phyloP scores from a whole-genome alignment of 2,329 filamentous ascomycete species.

The Leptographium radiaticola region DNA sequence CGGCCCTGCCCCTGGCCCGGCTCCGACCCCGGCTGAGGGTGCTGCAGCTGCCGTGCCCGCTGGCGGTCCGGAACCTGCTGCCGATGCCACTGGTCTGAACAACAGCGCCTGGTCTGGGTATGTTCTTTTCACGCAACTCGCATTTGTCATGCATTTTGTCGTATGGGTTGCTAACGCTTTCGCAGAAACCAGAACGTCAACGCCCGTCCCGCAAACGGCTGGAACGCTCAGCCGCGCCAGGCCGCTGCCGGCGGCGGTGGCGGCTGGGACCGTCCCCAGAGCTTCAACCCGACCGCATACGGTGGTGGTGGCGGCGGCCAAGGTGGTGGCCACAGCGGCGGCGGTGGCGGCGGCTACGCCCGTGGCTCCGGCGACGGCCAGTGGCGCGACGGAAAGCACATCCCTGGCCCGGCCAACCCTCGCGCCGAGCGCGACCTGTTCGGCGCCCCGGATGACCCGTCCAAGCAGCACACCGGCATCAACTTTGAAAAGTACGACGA shows the following conservation, averaged over 20 bases:
- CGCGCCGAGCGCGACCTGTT: slow-evolving; percentile 94
- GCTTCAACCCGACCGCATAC: slow-evolving; percentile 52
- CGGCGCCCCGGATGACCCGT: slow-evolving; percentile 77
- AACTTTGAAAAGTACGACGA: slow-evolving; percentile 99
- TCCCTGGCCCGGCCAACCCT: slow-evolving; percentile 76
- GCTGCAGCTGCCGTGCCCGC: slow-evolving; percentile 2
- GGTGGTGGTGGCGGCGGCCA: slow-evolving; percentile 32
- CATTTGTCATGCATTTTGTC: slow-evolving; percentile 7
- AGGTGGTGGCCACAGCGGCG: slow-evolving; percentile 19
- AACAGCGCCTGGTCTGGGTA: slow-evolving; percentile 53
- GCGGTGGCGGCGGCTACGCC: slow-evolving; percentile 40
- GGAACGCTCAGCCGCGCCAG: slow-evolving; percentile 12
- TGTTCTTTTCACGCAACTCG: slow-evolving; percentile 18
- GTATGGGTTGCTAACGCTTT: not conserved
- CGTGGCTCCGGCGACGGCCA: slow-evolving; percentile 87
- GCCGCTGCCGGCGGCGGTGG: slow-evolving; percentile 4
- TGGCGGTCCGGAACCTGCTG: slow-evolving; percentile 4
- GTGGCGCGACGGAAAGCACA: slow-evolving; percentile 95
- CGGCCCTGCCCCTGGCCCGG: slow-evolving; percentile 12
- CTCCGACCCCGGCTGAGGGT: slow-evolving; percentile 11
- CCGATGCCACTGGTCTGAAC: slow-evolving; percentile 36
- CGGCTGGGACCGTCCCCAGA: slow-evolving; percentile 17
- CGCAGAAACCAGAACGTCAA: slow-evolving; percentile 34
- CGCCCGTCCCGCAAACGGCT: slow-evolving; percentile 19
- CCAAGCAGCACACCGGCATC: slow-evolving; percentile 95